These are phyloP conservation scores for Talaromyces piceae DNA, from an alignment of 2,329 filamentous ascomycete genomes.

Conservation along the genomic window DNA sequence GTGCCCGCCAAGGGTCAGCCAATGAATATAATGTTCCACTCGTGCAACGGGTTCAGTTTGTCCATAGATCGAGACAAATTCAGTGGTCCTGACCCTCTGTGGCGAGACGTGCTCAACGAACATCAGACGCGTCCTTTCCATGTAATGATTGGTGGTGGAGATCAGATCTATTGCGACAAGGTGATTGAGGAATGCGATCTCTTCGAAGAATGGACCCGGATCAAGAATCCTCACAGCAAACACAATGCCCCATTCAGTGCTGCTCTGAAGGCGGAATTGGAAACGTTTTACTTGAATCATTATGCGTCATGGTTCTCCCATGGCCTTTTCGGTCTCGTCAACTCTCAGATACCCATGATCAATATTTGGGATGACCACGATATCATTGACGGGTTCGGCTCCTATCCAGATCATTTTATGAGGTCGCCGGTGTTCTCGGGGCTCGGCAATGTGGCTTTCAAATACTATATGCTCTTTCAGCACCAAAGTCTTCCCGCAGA, in stretches of 20 bases:
- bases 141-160: slow-evolving; percentile 94
- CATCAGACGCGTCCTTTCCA: slow-evolving; percentile 92
- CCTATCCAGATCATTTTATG: slow-evolving; percentile 90
- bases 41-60: slow-evolving; percentile 89
- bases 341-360: slow-evolving; percentile 92
- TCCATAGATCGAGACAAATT: slow-evolving; percentile 71
- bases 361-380: slow-evolving; percentile 98
- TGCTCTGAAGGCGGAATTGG: slow-evolving; percentile 81
- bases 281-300: slow-evolving; percentile 77
- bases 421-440: slow-evolving; percentile 81
- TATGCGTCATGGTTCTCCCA: slow-evolving; percentile 97
- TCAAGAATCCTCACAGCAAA: slow-evolving; percentile 73
- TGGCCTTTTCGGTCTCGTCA: slow-evolving; percentile 86
- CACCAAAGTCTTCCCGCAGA: slow-evolving; percentile 83
- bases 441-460: slow-evolving; percentile 85
- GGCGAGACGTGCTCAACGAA: slow-evolving; percentile 88
- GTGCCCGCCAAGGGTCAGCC: slow-evolving; percentile 73
- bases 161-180: slow-evolving; percentile 92
- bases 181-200: slow-evolving; percentile 66
- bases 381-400: slow-evolving; percentile 85
- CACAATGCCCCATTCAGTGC: slow-evolving; percentile 67
- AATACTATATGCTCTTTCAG: slow-evolving; percentile 98
- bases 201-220: slow-evolving; percentile 78
- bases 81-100: slow-evolving; percentile 89
- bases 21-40: slow-evolving; percentile 99